Evolutionary conservation across 2,329 filamentous ascomycete genomes (phyloP).

Genomic region (Aspergillus pseudotamarii): DNA sequence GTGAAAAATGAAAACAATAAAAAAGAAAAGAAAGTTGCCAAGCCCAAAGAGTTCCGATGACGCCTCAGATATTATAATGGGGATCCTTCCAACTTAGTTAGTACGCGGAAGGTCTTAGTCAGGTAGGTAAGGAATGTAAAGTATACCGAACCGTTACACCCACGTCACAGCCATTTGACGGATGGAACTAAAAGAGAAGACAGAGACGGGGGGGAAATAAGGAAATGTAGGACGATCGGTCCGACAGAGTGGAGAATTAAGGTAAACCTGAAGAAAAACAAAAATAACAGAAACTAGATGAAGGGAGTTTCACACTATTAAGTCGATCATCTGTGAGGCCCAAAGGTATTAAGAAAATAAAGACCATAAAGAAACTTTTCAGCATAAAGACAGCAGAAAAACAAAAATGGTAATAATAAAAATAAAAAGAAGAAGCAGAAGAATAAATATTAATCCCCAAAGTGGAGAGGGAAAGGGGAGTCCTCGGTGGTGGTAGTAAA

Average conservation of each 20-base stretch:
- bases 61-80: neutral
- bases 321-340: neutral
- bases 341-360: neutral
- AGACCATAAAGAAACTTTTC: neutral
- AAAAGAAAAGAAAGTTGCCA: neutral
- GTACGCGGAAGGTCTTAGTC: constrained; percentile 4
- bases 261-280: constrained; percentile 23
- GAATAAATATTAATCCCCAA: neutral
- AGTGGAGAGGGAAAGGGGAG: neutral
- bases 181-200: neutral
- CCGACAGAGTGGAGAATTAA: constrained; percentile 15
- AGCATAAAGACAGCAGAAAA: neutral
- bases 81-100: neutral
- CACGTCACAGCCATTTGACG: constrained; percentile 25
- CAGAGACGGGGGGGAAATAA: constrained; percentile 5
- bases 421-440: neutral
- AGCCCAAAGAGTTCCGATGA: constrained; percentile 5
- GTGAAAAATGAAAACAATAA: neutral
- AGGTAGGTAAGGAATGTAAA: constrained; percentile 20
- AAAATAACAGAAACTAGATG: neutral
- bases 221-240: constrained; percentile 12
- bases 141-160: constrained; percentile 23
- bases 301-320: constrained; percentile 4
- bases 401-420: neutral
- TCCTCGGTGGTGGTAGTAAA: neutral